Percentiles rank a stretch among this genome's conserved stretches.
These are phyloP conservation scores for Rosa hybrid DNA, from an alignment of 331 rosid species.

Conservation along the genomic window DNA sequence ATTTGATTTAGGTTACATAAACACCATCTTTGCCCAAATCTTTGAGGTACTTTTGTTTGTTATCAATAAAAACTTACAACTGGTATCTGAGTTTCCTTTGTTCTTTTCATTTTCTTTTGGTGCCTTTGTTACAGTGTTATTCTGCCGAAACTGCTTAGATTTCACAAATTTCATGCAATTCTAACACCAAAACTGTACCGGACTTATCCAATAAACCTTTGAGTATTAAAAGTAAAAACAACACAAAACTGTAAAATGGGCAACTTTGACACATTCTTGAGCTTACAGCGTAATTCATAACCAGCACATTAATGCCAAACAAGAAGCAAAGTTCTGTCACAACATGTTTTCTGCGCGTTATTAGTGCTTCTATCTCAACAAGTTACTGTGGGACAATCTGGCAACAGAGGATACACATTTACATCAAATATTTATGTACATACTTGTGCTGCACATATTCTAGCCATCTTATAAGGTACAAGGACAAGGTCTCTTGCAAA, in stretches of 20 bases:
- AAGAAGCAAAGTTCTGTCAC: background rate
- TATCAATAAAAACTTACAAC: background rate
- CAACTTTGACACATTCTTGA: background rate
- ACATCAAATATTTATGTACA: conserved; percentile 24
- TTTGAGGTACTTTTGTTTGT: background rate
- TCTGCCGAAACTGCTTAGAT: background rate
- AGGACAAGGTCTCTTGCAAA: conserved; percentile 7
- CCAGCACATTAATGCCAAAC: background rate
- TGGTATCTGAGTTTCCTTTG: background rate
- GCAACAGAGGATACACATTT: conserved; percentile 11
- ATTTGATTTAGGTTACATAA: background rate
- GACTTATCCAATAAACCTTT: background rate
- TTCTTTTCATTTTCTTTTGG: too few species aligned
- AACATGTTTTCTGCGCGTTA: background rate
- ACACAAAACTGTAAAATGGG: background rate
- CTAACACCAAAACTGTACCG: background rate
- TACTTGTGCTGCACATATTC: background rate
- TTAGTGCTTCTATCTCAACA: background rate
- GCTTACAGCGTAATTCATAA: background rate
- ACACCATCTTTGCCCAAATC: background rate
- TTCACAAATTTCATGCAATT: background rate
- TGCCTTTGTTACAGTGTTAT: too few species aligned
- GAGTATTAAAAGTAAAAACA: background rate
- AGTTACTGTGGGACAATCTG: background rate
- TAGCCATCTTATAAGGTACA: background rate